Conservation (phyloP, 169 alveolate species). For the Miamiensis avidus region DNA sequence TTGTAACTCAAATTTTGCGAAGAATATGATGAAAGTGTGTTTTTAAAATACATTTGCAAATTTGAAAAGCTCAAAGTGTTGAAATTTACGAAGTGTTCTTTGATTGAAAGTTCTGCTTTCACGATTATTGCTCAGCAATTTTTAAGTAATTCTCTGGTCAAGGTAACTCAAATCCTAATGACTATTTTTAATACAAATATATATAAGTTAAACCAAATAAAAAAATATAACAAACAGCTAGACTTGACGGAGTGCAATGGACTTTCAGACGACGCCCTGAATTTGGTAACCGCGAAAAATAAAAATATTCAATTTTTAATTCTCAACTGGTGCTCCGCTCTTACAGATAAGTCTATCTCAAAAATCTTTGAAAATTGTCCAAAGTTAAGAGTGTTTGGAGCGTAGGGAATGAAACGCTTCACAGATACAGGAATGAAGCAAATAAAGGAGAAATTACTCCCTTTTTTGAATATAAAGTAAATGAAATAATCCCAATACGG, state of each 20-base stretch:
- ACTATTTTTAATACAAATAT: no score
- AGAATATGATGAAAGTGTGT: neutral
- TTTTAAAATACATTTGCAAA: neutral
- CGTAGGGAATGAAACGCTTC: neutral
- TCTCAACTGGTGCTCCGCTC: neutral
- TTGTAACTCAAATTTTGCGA: neutral
- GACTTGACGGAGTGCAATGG: neutral
- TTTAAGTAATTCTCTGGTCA: no score
- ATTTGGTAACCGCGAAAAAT: neutral
- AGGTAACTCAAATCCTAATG: no score
- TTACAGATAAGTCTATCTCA: neutral
- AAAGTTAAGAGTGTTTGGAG: neutral
- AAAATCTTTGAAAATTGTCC: no score
- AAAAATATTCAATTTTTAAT: no score
- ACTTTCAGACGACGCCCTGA: neutral
- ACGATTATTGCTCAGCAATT: no score
- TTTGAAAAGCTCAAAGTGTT: no score
- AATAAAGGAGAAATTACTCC: neutral
- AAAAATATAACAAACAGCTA: neutral
- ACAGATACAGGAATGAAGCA: neutral
- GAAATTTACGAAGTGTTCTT: no score
- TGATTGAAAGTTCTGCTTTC: no score
- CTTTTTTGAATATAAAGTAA: neutral
- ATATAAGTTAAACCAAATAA: no score
- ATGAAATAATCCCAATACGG: no score